Evolutionary conservation across 306 rosid genomes (phyloP), one percentile per base, ranked within the genome.

Genomic region (Arachis hypogaea): DNA sequence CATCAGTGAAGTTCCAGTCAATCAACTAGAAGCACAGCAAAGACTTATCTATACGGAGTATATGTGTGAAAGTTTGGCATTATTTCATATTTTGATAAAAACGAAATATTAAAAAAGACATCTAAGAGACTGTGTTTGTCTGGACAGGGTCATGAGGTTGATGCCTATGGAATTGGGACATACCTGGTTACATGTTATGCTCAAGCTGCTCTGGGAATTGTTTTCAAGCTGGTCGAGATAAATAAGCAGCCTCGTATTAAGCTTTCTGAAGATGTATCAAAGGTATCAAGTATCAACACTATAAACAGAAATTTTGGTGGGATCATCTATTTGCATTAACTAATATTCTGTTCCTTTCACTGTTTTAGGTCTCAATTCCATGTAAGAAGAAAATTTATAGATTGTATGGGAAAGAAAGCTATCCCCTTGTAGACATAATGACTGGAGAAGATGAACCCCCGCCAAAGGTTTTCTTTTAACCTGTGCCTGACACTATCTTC

Each of bases 161-260:
- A 92, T 83, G 85, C 92, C 47, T 91, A 60, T 78, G 97, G 97
- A 77, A 91, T 91, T 81, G 97, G 97, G 74, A 87, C 97, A 52
- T n/a, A 91, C 76, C 80, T 89, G 73, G 97, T 91, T 71, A 91
- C 97, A 22, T 91, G 97, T 72, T 91, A 84, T 81, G 89, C 95
- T 79, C 97, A 91, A 86, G 89, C 97, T 72, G 97, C 95, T 46
- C 78, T 91, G 72, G 97, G 97, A 46, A 87, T 92, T 71, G 97
- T 91, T 78, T 91, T 91, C 91, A 89, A 91, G 89, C 87, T 91
- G 71, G 97, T 91, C 63, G 97, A 91, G 81, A 91, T 91, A 77
- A 87, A 91, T 71, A 78, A 81, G 74, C 88, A 89, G 64, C 97
- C 97, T 12, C 91, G 97, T 45, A 91, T 89, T 72, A 91, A 91